Evolutionary conservation across 1,284 basidiomycete species (phyloP), one percentile per base, ranked within the genome.

Genomic region (Fomitopsis schrenkii): DNA sequence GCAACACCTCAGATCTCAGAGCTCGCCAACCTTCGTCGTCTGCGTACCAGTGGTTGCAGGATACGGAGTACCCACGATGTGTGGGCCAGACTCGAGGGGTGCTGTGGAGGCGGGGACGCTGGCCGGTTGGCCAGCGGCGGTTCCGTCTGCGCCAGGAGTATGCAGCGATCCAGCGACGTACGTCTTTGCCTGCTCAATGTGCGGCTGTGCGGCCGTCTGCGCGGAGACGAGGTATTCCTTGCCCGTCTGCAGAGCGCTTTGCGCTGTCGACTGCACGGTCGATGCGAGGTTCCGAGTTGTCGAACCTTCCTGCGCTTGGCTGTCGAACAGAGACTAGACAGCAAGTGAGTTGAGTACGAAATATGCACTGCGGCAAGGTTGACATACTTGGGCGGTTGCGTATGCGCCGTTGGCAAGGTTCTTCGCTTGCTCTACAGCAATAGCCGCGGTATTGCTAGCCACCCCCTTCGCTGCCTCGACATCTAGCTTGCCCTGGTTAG

Each of bases 351-450:
- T 33, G 28, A 30, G 15, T 30, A n/a, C 12, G 3, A 30, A 17
- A 15, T 33, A 50, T 33, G 26, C 28, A 19, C 45, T 35, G 9
- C 19, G 38, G 19, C 45, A 52, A 30, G 4, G 30, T 14, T 19
- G 14, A 70, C 75, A 26, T 64, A 84, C 85, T 76, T 83, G 81
- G 17, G 83, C 84, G 48, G 82, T 80, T n/a, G 77, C 70, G 6
- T 84, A 62, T 0, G 80, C 82, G 56, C 68, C 75, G 8, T 71
- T 72, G 0, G 80, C 83, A 2, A 83, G 57, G 17, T 69, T 71
- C 72, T 82, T 86, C 3, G 81, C 84, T 65, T 84, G 80, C 22
- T 83, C 79, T 5, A 87, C 71, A 66, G 84, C 85, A 0, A 73
- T 76, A 45, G 74, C 75, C 52, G 14, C 55, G 4, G 59, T 50